These are phyloP conservation scores for Apiospora malaysiana DNA, from an alignment of 2,329 filamentous ascomycete species.

Conservation along the genomic window DNA sequence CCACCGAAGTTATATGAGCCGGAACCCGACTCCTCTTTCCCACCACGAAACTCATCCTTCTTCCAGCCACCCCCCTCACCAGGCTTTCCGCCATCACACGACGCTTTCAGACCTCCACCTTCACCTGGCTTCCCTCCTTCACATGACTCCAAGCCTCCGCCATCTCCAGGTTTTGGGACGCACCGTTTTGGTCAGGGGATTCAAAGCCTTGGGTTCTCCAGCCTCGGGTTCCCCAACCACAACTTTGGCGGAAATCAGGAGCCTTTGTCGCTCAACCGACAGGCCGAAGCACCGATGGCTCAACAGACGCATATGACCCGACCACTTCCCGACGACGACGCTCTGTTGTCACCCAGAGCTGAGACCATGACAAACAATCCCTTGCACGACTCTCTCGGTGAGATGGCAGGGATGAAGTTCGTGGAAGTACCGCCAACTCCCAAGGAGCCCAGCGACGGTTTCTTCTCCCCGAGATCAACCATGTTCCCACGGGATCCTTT, in stretches of 20 bases:
- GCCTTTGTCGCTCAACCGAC: conserved; percentile 31
- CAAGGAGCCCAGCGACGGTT: conserved; percentile 54
- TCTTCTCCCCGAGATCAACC: conserved; percentile 59
- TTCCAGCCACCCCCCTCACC: conserved; percentile 37
- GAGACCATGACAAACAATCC: conserved; percentile 76
- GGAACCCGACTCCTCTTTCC: conserved; percentile 32
- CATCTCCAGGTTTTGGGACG: conserved; percentile 52
- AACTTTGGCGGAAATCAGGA: conserved; percentile 34
- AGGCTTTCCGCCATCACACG: conserved; percentile 31
- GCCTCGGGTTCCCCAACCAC: conserved; percentile 49
- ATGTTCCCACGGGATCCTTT: conserved; percentile 62
- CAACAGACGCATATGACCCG: conserved; percentile 45
- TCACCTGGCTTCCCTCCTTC: conserved; percentile 30
- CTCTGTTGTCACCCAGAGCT: conserved; percentile 72
- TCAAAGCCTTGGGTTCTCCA: conserved; percentile 50
- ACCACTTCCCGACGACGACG: conserved; percentile 52
- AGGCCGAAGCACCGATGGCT: conserved; percentile 30
- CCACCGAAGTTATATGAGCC: conserved; percentile 45
- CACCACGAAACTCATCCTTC: conserved; percentile 37
- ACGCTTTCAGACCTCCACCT: conserved; percentile 38
- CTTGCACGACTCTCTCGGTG: conserved; percentile 55
- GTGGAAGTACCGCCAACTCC: conserved; percentile 59
- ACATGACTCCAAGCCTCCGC: conserved; percentile 45
- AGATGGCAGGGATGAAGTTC: conserved; percentile 56
- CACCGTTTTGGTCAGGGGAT: conserved; percentile 45